Evolutionary conservation across 208 protist genomes (phyloP), one percentile per base, ranked within the genome.

Genomic region (Trypanosoma scelopori): DNA sequence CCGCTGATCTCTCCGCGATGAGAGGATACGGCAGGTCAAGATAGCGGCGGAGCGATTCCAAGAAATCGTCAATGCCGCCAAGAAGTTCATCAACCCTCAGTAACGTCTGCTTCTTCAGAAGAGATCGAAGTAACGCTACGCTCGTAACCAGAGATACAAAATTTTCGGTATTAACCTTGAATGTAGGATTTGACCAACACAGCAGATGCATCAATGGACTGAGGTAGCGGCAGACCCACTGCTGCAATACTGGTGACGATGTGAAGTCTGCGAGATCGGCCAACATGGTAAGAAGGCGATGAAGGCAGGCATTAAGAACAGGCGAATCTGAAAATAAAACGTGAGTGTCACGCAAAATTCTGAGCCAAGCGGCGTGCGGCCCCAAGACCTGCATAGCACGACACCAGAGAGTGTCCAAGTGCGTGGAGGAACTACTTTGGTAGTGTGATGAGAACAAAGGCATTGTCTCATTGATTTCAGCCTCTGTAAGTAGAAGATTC

Each of bases 11-110:
- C 1, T 64, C 48, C 11, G 72, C 72, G 9, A 84, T 37, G 18
- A 95, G 69, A 12, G 78, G 72, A 69, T 89, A 95, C 15, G 86
- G 86, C 12, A 95, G 69, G 30, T 83, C 76, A 46, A 95, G 66
- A 65, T 92, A 84, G 37, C 77, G 74, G 53, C 76, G 74, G 28
- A 95, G 63, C 25, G 75, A 65, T 7, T 82, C 71, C 5, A 93
- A 65, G 55, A 95, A 89, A 16, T 65, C 57, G 35, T 78, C 72
- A 22, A 80, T 43, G 12, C 71, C n/a, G 22, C 42, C 53, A 48
- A 66, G 20, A 28, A 53, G 30, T 15, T 15, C 32, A 55, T 35
- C 35, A 0, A 46, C 49, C 42, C 76, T 46, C 35, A 65, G 37
- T 15, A 55, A 5, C 18, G 3, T 56, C 46, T 67, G 49, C 22